phyloP scores from a whole-genome alignment of 2,329 filamentous ascomycete genomes.

The Neopestalotiopsis clavispora region DNA sequence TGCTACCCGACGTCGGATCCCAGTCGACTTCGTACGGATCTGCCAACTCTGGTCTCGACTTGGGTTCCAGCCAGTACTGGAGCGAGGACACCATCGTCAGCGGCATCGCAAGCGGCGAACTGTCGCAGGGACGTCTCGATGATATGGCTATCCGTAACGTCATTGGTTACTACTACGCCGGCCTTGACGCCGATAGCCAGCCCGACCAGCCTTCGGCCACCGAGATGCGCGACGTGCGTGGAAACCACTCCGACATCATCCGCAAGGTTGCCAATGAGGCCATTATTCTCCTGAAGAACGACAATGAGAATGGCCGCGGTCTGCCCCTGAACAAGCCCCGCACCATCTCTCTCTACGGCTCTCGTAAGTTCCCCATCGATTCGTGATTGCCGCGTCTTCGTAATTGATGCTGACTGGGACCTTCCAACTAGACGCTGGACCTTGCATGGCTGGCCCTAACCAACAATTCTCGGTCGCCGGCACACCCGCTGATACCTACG shows the following conservation, averaged over 20 bases:
- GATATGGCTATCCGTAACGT: conserved; percentile 26
- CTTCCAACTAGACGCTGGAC: conserved; percentile 57
- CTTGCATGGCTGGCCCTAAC: conserved; percentile 57
- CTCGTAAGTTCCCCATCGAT: not conserved
- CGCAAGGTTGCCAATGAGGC: conserved; percentile 43
- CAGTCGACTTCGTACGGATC: conserved; percentile 8
- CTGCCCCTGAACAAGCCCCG: conserved; percentile 58
- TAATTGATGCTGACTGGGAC: not conserved
- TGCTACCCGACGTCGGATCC: conserved; percentile 10
- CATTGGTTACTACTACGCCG: conserved; percentile 22
- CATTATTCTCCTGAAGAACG: conserved; percentile 69
- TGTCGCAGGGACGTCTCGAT: conserved; percentile 23
- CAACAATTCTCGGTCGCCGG: conserved; percentile 19
- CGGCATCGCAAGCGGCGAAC: conserved; percentile 18
- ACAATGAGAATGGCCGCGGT: conserved; percentile 41
- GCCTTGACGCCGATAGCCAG: conserved; percentile 19
- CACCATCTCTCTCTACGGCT: conserved; percentile 51
- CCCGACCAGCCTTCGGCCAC: conserved; percentile 12
- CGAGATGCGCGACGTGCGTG: conserved; percentile 21
- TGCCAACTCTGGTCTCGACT: conserved; percentile 14
- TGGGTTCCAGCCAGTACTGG: conserved; percentile 1
- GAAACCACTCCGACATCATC: conserved; percentile 21
- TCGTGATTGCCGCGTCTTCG: no score
- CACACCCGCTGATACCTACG: conserved; percentile 17
- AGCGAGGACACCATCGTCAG: conserved; percentile 13